phyloP scores from a whole-genome alignment of 2,329 filamentous ascomycete genomes.

The Sclerotinia minor region DNA sequence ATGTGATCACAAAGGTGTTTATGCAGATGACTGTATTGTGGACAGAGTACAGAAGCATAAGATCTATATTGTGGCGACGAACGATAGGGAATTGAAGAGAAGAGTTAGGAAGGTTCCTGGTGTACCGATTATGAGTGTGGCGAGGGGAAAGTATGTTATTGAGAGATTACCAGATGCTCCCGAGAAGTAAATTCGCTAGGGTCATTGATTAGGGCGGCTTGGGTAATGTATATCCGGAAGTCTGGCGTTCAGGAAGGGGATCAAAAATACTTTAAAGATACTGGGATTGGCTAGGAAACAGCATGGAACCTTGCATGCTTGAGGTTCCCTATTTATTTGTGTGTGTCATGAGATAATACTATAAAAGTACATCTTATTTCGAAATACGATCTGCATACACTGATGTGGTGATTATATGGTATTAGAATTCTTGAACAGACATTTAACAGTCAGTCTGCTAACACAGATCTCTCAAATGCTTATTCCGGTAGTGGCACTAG shows the following conservation, averaged over 20 bases:
- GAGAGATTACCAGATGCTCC: conserved; percentile 86
- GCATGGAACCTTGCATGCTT: not conserved
- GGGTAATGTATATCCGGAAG: conserved; percentile 18
- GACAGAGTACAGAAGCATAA: conserved; percentile 70
- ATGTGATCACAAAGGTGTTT: conserved; percentile 88
- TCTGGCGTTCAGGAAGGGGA: conserved; percentile 20
- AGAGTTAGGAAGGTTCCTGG: conserved; percentile 71
- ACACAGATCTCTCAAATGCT: no score
- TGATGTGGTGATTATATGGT: not conserved
- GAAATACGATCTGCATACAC: not conserved
- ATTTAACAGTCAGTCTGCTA: no score
- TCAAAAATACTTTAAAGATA: conserved; percentile 9
- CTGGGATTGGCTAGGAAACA: conserved; percentile 4
- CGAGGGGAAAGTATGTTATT: conserved; percentile 89
- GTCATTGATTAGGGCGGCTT: conserved; percentile 4
- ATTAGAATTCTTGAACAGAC: not conserved
- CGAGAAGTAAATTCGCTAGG: conserved; percentile 47
- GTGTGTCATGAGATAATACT: not conserved
- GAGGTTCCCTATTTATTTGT: not conserved
- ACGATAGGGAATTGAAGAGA: conserved; percentile 78
- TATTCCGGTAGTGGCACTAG: no score
- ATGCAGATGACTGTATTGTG: conserved; percentile 84
- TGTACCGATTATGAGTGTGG: conserved; percentile 71
- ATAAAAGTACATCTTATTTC: not conserved
- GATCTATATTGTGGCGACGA: conserved; percentile 77